Evolutionary conservation across 2,329 filamentous ascomycete species (phyloP).

Genomic region (Pyricularia grisea): DNA sequence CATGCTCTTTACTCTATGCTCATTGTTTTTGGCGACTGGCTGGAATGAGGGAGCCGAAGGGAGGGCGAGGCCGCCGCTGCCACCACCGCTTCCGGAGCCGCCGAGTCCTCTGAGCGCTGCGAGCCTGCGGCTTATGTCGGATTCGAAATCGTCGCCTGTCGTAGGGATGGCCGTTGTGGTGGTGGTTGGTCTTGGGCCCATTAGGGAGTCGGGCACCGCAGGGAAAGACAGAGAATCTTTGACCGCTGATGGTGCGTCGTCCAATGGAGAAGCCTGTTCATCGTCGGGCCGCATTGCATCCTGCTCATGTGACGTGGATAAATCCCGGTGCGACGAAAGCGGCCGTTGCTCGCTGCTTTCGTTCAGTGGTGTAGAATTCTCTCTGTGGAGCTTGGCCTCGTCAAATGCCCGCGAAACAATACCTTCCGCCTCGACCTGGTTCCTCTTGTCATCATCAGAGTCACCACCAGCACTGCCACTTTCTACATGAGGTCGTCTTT

Average conservation of each 20-base stretch:
- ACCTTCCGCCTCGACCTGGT: conserved; percentile 32
- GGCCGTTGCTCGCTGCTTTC: background rate
- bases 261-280: background rate
- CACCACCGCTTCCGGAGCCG: conserved; percentile 14
- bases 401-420: conserved; percentile 37
- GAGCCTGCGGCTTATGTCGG: conserved; percentile 41
- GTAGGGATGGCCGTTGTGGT: conserved; percentile 4
- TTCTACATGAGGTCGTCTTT: background rate
- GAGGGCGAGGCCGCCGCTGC: conserved; percentile 26
- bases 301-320: background rate
- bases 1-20: conserved; percentile 23
- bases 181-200: conserved; percentile 22
- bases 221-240: conserved; percentile 29
- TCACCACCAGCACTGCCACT: conserved; percentile 4
- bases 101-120: conserved; percentile 35
- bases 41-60: conserved; percentile 40
- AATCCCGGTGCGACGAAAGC: background rate
- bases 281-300: conserved; percentile 3
- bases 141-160: conserved; percentile 24
- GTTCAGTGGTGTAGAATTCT: background rate
- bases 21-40: conserved; percentile 24
- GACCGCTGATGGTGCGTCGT: conserved; percentile 1
- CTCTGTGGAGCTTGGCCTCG: conserved; percentile 19
- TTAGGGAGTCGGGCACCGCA: conserved; percentile 32
- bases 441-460: conserved; percentile 32